Conservation (phyloP, 2,329 filamentous ascomycete species). For the Chaetothyriales sp. region DNA sequence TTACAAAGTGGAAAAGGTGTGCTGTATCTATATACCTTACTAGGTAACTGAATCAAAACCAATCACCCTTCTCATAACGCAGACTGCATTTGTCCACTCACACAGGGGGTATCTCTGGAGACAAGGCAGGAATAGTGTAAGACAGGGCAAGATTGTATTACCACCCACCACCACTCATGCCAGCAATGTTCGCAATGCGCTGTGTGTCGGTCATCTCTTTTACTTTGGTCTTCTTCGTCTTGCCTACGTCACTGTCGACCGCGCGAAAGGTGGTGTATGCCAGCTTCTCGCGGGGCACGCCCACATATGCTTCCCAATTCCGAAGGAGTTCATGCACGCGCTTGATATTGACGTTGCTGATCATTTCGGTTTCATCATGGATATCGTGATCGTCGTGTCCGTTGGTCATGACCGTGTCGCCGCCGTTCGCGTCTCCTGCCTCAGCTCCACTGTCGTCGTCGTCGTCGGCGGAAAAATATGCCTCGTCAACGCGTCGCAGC, state of each 20-base stretch:
- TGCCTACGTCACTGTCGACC: conserved; percentile 90
- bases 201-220: conserved; percentile 54
- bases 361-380: conserved; percentile 27
- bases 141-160: conserved; percentile 25
- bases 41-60: neutral
- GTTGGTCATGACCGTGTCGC: conserved; percentile 10
- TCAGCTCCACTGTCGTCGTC: conserved; percentile 31
- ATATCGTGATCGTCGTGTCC: conserved; percentile 20
- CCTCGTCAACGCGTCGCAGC: conserved; percentile 70
- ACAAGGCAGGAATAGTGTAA: conserved; percentile 5
- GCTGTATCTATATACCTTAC: neutral
- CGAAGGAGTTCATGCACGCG: conserved; percentile 55
- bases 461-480: conserved; percentile 65
- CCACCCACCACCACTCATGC: conserved; percentile 90
- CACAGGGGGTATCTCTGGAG: conserved; percentile 7
- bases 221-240: conserved; percentile 33
- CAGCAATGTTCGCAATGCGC: conserved; percentile 73
- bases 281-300: conserved; percentile 56
- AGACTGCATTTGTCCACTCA: neutral
- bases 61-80: neutral
- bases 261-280: conserved; percentile 78
- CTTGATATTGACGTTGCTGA: conserved; percentile 49
- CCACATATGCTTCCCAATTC: conserved; percentile 63
- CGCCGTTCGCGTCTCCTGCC: conserved; percentile 14
- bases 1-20: neutral